Conservation (phyloP, 352 stramenopile species). For the Phytophthora hybrid region DNA sequence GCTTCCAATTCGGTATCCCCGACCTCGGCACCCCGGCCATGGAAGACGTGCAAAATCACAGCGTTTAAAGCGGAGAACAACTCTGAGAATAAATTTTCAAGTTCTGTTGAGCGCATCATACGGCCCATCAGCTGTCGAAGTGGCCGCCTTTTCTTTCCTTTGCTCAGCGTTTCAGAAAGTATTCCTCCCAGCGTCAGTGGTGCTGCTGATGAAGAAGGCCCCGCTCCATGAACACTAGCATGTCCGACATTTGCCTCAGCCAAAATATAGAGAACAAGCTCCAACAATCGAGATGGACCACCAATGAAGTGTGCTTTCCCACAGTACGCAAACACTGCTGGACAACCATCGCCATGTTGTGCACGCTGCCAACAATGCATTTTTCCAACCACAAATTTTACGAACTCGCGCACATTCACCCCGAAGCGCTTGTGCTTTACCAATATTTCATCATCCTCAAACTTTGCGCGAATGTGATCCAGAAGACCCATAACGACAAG, state of each 20-base stretch:
- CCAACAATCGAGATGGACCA: slow-evolving; percentile 58
- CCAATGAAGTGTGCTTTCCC: slow-evolving; percentile 61
- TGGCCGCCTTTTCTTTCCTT: slow-evolving; percentile 62
- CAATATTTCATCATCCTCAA: slow-evolving; percentile 55
- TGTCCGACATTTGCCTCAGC: slow-evolving; percentile 54
- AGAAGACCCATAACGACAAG: slow-evolving; percentile 63
- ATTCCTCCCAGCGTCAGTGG: slow-evolving; percentile 57
- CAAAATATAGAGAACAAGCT: slow-evolving; percentile 71
- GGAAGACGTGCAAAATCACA: slow-evolving; percentile 70
- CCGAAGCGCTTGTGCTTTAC: slow-evolving; percentile 62
- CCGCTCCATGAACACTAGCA: slow-evolving; percentile 11
- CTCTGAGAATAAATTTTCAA: slow-evolving; percentile 57
- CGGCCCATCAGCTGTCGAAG: slow-evolving; percentile 59
- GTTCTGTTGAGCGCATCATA: slow-evolving; percentile 65
- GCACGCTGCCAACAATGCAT: slow-evolving; percentile 78
- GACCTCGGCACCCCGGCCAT: slow-evolving; percentile 60
- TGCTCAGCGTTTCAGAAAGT: slow-evolving; percentile 61
- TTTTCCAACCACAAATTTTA: slow-evolving; percentile 59
- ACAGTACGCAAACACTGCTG: slow-evolving; percentile 56
- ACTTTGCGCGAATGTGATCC: slow-evolving; percentile 55
- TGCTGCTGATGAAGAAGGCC: slow-evolving; percentile 23
- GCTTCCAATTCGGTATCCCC: slow-evolving; percentile 57
- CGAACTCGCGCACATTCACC: slow-evolving; percentile 67
- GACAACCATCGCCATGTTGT: slow-evolving; percentile 71
- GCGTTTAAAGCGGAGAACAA: slow-evolving; percentile 65